These are phyloP conservation scores for Suhomyces faveliae DNA, from an alignment of 805 yeast genomes.

Conservation along the genomic window DNA sequence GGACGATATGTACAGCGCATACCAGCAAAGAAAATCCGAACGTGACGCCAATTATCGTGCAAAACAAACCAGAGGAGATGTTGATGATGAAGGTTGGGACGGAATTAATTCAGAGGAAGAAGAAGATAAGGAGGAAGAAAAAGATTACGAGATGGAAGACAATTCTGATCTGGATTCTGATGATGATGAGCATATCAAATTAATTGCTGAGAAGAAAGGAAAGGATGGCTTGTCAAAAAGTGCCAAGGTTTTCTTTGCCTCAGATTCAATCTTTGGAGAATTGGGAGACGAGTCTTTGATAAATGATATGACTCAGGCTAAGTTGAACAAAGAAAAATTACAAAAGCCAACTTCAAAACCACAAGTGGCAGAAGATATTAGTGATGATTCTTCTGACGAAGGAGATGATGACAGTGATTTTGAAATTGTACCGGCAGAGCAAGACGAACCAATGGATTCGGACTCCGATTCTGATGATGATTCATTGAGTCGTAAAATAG, in stretches of 20 bases:
- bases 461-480: constrained; percentile 57
- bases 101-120: constrained; percentile 58
- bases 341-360: constrained; percentile 14
- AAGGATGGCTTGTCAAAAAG: constrained; percentile 32
- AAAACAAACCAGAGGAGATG: constrained; percentile 71
- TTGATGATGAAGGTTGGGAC: constrained; percentile 74
- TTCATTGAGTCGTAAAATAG: constrained; percentile 27
- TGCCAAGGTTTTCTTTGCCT: constrained; percentile 41
- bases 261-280: constrained; percentile 40
- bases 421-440: constrained; percentile 38
- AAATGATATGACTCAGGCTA: constrained; percentile 30
- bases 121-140: constrained; percentile 35
- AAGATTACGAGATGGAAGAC: constrained; percentile 44
- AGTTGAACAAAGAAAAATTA: constrained; percentile 9
- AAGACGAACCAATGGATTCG: constrained; percentile 32
- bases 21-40: constrained; percentile 65
- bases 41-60: constrained; percentile 69
- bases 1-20: constrained; percentile 75
- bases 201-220: constrained; percentile 51
- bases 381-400: constrained; percentile 42
- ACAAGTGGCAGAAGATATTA: constrained; percentile 9
- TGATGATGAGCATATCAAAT: constrained; percentile 65
- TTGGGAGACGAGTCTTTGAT: constrained; percentile 50
- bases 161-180: constrained; percentile 52
- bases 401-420: constrained; percentile 39